Conservation (phyloP, 169 alveolate species). For the Prorocentrum cordatum region DNA sequence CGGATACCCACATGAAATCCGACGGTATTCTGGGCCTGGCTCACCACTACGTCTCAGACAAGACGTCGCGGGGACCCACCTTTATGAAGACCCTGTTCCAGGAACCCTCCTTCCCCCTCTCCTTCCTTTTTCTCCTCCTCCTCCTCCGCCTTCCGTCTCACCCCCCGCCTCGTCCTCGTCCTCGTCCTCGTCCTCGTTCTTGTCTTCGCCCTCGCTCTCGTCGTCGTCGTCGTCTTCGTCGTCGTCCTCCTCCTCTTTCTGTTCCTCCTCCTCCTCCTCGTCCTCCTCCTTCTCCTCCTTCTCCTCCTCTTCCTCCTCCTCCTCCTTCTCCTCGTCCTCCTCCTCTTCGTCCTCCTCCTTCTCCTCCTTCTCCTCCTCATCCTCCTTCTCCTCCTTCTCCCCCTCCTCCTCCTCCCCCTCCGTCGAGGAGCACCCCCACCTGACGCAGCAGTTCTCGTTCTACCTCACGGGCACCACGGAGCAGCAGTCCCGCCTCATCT, state of each 20-base stretch:
- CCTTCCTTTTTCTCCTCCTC: background rate
- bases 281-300: no score
- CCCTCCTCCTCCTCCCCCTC: background rate
- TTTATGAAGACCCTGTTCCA: constrained; percentile 17
- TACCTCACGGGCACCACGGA: constrained; percentile 37
- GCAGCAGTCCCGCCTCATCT: background rate
- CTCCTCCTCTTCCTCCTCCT: no score
- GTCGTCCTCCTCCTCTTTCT: no score
- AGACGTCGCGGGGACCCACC: constrained; percentile 19
- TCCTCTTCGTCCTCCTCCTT: no score
- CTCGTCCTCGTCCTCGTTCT: no score
- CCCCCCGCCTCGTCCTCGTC: no score
- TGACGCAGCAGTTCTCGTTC: constrained; percentile 43
- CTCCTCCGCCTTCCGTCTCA: background rate
- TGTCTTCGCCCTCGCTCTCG: no score
- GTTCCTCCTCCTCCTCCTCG: no score
- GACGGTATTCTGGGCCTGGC: constrained; percentile 60
- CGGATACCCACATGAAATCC: constrained; percentile 64
- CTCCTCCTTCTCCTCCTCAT: no score
- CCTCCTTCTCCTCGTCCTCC: no score
- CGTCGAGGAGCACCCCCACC: constrained; percentile 28
- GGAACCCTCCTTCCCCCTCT: background rate
- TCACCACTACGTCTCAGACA: constrained; percentile 45
- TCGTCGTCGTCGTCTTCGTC: no score
- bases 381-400: no score